Percentiles rank a stretch among this genome's conserved stretches.
phyloP scores from a whole-genome alignment of 257 asterid species.

The Cordia subcordata region DNA sequence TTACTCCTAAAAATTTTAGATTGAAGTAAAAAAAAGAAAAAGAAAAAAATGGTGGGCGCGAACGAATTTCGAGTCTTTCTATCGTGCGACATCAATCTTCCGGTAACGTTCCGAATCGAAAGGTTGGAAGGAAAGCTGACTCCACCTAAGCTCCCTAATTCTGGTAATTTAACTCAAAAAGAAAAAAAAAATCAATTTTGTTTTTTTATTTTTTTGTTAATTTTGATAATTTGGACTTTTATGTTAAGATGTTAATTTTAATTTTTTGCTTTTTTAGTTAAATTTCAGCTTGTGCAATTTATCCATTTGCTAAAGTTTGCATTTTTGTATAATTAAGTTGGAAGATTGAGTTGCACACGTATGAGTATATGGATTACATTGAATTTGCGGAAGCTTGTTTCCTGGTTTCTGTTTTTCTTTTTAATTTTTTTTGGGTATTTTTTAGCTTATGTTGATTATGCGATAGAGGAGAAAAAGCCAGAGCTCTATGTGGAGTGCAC shows the following conservation, averaged over 20 bases:
- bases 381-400: conserved; percentile 3
- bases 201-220: not conserved
- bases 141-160: conserved; percentile 37
- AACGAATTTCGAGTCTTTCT: conserved; percentile 90
- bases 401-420: conserved; percentile 8
- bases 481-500: conserved; percentile 83
- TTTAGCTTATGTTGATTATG: conserved; percentile 54
- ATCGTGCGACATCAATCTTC: conserved; percentile 93
- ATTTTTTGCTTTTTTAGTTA: not conserved
- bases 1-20: not conserved
- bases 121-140: conserved; percentile 78
- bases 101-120: conserved; percentile 86
- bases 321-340: no score
- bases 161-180: no score
- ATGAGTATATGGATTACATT: no score
- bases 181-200: not conserved
- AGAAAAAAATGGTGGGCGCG: conserved; percentile 38
- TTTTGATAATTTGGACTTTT: no score
- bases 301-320: no score
- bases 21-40: no score
- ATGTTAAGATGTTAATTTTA: not conserved
- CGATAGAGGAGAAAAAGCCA: conserved; percentile 61
- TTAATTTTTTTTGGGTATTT: conserved; percentile 10
- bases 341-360: no score
- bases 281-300: no score